Evolutionary conservation across 1,284 basidiomycete species (phyloP).

Genomic region (Anthracocystis setariae): DNA sequence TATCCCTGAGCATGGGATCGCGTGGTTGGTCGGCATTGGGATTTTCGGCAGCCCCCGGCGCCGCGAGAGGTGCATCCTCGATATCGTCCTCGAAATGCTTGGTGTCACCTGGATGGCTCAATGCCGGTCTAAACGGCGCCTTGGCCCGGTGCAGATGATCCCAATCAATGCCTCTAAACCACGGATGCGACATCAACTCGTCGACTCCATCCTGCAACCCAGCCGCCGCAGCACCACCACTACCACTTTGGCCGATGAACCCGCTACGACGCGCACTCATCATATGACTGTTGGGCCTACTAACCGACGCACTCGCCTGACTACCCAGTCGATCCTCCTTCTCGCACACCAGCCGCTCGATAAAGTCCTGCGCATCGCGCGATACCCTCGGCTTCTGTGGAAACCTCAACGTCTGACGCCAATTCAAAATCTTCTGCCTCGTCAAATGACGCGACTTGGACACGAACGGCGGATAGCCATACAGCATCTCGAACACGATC

Average conservation of each 20-base stretch:
- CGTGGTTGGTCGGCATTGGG: constrained; percentile 76
- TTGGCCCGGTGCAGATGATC: constrained; percentile 70
- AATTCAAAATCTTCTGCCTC: constrained; percentile 75
- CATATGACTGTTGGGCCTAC: constrained; percentile 78
- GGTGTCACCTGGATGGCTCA: constrained; percentile 69
- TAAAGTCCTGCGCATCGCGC: constrained; percentile 84
- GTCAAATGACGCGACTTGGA: constrained; percentile 65
- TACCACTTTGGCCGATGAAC: constrained; percentile 9
- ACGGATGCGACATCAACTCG: constrained; percentile 78
- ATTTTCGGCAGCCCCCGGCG: constrained; percentile 83
- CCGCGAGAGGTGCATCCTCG: constrained; percentile 82
- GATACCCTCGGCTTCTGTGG: constrained; percentile 84
- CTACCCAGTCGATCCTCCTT: constrained; percentile 87
- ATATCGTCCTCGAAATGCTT: constrained; percentile 77
- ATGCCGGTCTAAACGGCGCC: constrained; percentile 87
- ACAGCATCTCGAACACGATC: constrained; percentile 74
- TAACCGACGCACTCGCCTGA: constrained; percentile 77
- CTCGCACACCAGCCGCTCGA: constrained; percentile 88
- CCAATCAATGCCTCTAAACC: constrained; percentile 63
- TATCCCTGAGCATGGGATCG: constrained; percentile 86
- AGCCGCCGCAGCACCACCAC: constrained; percentile 18
- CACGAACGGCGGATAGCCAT: constrained; percentile 81
- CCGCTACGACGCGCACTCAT: neutral
- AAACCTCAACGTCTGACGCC: constrained; percentile 86
- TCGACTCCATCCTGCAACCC: constrained; percentile 79